Evolutionary conservation across 1,284 basidiomycete species (phyloP), one percentile per base, ranked within the genome.

Genomic region (Rhodotorula sp.): DNA sequence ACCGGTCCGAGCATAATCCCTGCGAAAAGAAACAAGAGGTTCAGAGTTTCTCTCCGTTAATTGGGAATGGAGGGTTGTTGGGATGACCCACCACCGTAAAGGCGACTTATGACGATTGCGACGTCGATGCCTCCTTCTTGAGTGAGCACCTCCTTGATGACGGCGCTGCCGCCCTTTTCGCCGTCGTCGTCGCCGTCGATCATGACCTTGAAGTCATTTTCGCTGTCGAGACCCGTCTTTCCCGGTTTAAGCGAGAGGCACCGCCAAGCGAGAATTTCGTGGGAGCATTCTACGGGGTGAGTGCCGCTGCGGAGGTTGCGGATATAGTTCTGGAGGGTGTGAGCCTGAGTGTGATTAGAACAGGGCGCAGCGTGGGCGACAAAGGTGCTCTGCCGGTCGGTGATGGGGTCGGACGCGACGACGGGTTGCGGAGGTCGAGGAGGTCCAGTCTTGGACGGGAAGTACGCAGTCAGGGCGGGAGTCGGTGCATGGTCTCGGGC

Each of bases 191-290:
- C 85, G 74, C 82, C 84, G 4, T 86, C 88, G 6, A 82, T 82
- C 66, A 82, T 79, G 42, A 91, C 81, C 76, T 87, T 86, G 77
- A 91, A 91, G 75, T 91, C 90, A 53, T 89, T 87, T 20, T 87
- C 86, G 22, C 81, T 77, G 0, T 87, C 88, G n/a, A 46, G 89
- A 80, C 90, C 90, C 20, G 85, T 87, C 73, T 83, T 84, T 14
- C 88, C 88, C 8, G 82, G 77, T 80, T 88, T 90, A 66, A 90
- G 81, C 1, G 84, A 83, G 86, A 92, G 89, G 77, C 87, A 88
- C 68, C 91, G 83, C 88, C 89, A 89, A 20, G 87, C 88, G 60
- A 85, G 80, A 66, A 91, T 87, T 80, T 90, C 85, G 78, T 92
- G 86, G 49, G 86, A 82, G n/a, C 89, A 86, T 24, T 67, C 67